Evolutionary conservation across 116 monocot genomes (phyloP).

Genomic region (Dioscorea cayenensis): DNA sequence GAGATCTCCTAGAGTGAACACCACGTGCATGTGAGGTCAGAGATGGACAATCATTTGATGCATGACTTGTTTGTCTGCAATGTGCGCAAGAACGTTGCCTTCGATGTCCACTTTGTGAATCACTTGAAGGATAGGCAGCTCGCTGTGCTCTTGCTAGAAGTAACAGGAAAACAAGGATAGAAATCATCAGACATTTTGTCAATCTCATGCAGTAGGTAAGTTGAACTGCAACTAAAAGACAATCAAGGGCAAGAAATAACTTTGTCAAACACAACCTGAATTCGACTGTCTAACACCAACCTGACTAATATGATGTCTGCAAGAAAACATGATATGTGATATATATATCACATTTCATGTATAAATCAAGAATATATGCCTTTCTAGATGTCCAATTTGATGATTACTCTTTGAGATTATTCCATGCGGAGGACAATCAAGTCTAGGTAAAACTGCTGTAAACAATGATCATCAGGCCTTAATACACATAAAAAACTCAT

Average conservation of each 20-base stretch:
- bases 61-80: slow-evolving; percentile 64
- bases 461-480: no score
- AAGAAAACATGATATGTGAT: no score
- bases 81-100: slow-evolving; percentile 31
- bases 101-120: slow-evolving; percentile 29
- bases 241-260: neutral
- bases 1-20: slow-evolving; percentile 28
- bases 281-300: no score
- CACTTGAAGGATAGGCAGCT: slow-evolving; percentile 34
- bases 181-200: neutral
- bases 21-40: slow-evolving; percentile 23
- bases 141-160: slow-evolving; percentile 57
- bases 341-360: no score
- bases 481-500: no score
- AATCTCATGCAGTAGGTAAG: neutral
- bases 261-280: no score
- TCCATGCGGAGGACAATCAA: no score
- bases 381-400: no score
- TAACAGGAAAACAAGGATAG: neutral
- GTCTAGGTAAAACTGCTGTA: no score
- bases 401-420: no score
- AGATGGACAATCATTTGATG: slow-evolving; percentile 43
- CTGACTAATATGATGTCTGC: no score
- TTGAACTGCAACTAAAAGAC: neutral
- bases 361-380: no score